Percentiles rank a stretch among this genome's conserved stretches.
phyloP scores from a whole-genome alignment of 495 filamentous ascomycete genomes.

The Penicillium longicatenatum region DNA sequence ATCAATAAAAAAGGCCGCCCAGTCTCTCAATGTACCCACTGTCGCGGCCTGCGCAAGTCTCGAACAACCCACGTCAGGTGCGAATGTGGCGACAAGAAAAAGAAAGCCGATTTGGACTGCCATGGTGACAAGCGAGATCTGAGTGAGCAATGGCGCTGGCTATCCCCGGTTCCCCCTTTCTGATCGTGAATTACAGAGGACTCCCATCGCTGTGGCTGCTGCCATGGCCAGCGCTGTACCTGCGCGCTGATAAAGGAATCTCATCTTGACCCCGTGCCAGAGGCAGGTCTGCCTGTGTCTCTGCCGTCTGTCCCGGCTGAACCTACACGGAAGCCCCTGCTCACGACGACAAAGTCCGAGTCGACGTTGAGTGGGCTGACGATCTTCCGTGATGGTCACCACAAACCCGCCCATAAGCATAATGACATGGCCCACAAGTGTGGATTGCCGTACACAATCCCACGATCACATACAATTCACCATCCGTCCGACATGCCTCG shows the following conservation, averaged over 20 bases:
- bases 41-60: conserved; percentile 95
- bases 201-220: conserved; percentile 79
- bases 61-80: conserved; percentile 94
- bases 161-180: conserved; percentile 32
- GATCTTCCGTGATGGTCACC: conserved; percentile 89
- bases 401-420: conserved; percentile 89
- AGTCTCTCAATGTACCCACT: conserved; percentile 97
- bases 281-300: conserved; percentile 26
- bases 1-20: conserved; percentile 99
- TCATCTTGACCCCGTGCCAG: conserved; percentile 58
- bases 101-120: conserved; percentile 65
- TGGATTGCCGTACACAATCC: conserved; percentile 79
- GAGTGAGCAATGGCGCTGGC: conserved; percentile 57
- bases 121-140: conserved; percentile 58
- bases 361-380: conserved; percentile 59
- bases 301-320: conserved; percentile 47
- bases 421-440: conserved; percentile 82
- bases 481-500: conserved; percentile 57
- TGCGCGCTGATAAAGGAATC: conserved; percentile 92
- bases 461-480: conserved; percentile 71
- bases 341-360: conserved; percentile 84
- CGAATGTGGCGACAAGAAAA: conserved; percentile 91
- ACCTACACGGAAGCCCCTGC: conserved; percentile 62
- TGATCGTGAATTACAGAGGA: conserved; percentile 51
- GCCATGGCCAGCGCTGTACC: conserved; percentile 86